Conservation (phyloP, 331 rosid species). For the Malus hybrid region DNA sequence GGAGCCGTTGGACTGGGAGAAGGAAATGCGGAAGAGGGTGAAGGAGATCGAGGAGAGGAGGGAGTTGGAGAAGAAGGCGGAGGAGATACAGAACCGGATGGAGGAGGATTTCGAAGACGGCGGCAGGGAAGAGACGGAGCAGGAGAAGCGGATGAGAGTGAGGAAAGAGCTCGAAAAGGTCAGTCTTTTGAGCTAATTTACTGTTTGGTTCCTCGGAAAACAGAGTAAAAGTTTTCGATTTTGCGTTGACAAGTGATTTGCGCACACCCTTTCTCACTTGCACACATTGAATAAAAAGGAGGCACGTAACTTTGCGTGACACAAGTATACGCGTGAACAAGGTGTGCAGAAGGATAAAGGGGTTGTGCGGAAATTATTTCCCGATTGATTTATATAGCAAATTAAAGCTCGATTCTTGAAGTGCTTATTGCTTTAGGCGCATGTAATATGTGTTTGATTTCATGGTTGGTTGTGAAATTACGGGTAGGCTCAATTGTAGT, state of each 20-base stretch:
- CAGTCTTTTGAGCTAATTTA: not conserved
- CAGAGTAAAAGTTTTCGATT: not conserved
- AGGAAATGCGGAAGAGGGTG: conserved; percentile 59
- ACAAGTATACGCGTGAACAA: no score
- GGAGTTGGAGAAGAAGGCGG: conserved; percentile 85
- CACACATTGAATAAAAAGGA: no score
- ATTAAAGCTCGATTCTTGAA: not conserved
- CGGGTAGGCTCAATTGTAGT: not conserved
- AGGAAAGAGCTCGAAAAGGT: conserved; percentile 94
- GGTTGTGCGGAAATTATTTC: no score
- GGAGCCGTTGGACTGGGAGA: conserved; percentile 60
- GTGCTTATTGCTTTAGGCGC: not conserved
- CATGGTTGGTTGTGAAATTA: not conserved
- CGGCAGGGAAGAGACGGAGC: conserved; percentile 54
- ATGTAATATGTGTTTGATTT: not conserved
- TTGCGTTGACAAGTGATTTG: no score
- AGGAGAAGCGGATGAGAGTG: conserved; percentile 89
- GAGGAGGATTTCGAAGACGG: conserved; percentile 33
- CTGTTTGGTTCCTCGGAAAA: not conserved
- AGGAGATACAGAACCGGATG: conserved; percentile 59
- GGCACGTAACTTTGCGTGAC: no score
- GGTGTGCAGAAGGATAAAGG: no score
- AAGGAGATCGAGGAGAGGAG: conserved; percentile 82
- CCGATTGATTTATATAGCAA: no score
- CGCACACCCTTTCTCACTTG: no score